Base-by-base conservation (phyloP, 2,329 filamentous ascomycete species). In the Colletotrichum tropicicola region DNA sequence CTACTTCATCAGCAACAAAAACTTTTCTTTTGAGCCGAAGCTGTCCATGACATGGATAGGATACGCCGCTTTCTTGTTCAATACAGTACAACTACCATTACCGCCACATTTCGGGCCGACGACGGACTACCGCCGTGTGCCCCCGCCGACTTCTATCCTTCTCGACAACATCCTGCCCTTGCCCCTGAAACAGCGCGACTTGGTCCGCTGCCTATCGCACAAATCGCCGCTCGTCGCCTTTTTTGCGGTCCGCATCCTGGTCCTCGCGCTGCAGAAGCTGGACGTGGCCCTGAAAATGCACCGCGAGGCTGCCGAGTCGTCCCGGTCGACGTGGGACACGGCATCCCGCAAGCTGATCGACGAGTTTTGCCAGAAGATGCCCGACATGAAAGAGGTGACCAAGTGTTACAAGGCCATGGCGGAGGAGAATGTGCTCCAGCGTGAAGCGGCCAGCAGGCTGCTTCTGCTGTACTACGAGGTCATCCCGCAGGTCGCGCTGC, bases 21-120 rank as follows among this genome's bases (percentile, higher is more conserved):
- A 90, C 57, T 96, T 98, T 72, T 88, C 90, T 0, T 93, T 97
- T 68, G 94, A 98, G 43, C 94, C 96, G 0, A 98, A 97, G 73
- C 84, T 97, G 5, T 96, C 94, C 3, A 90, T 94, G 45, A 96
- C 94, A 0, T 99, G 96, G 96, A 92, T 98, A 70, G 94, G 95
- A 43, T 97, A 97, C 74, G 93, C 94, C 0, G 89, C 94, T 0
- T 93, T 98, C 67, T 80, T 99, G 5, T 97, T 97, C 77, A 92
- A 91, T 66, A 88, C 90, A 1, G 89, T 98, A 47, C 87, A 91
- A 61, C 81, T 97, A 35, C 88, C 90, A 1, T 82, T 97, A 2
- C 94, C 94, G 2, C 74, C 81, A 25, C 87, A 86, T 65, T 93
- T 95, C 73, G 93, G 93, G 12, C 87, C 89, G 70, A 83, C 83